A percentile compares a stretch with the other conserved stretches of the same genome.
Conservation (phyloP, 352 stramenopile genomes). For the Blastocystis sp. region DNA sequence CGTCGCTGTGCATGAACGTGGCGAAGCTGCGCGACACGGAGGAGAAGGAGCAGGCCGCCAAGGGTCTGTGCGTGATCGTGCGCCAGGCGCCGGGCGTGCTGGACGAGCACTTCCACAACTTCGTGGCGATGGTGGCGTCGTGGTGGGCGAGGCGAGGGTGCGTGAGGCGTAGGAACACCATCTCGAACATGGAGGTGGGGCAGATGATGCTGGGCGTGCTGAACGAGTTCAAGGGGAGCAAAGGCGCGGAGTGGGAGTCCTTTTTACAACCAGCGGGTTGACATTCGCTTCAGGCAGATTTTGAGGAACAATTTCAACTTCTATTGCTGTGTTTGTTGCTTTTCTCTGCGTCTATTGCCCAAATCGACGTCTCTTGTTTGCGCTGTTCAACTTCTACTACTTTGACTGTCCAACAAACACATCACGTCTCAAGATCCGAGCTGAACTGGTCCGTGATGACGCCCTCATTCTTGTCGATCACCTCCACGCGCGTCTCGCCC, state of each 20-base stretch:
- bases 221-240: not conserved
- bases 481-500: slow-evolving; percentile 5
- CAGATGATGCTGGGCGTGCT: slow-evolving; percentile 39
- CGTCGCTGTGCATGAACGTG: slow-evolving; percentile 16
- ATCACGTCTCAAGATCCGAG: no score
- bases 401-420: no score
- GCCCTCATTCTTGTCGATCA: slow-evolving; percentile 31
- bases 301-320: slow-evolving; percentile 21
- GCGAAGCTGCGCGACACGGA: slow-evolving; percentile 5
- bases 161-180: not conserved
- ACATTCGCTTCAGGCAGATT: slow-evolving; percentile 48
- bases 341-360: no score
- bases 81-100: not conserved
- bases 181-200: slow-evolving; percentile 19
- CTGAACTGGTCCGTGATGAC: not conserved
- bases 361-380: no score
- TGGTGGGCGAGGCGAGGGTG: not conserved
- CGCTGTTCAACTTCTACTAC: no score
- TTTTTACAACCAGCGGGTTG: slow-evolving; percentile 15
- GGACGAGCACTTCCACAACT: not conserved
- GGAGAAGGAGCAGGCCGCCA: slow-evolving; percentile 36
- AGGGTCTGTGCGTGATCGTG: slow-evolving; percentile 1
- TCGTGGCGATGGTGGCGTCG: slow-evolving; percentile 40
- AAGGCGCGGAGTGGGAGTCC: not conserved
- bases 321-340: slow-evolving; percentile 24